phyloP scores from a whole-genome alignment of 139 green algal genomes.

The Astrephomene gubernaculifera region DNA sequence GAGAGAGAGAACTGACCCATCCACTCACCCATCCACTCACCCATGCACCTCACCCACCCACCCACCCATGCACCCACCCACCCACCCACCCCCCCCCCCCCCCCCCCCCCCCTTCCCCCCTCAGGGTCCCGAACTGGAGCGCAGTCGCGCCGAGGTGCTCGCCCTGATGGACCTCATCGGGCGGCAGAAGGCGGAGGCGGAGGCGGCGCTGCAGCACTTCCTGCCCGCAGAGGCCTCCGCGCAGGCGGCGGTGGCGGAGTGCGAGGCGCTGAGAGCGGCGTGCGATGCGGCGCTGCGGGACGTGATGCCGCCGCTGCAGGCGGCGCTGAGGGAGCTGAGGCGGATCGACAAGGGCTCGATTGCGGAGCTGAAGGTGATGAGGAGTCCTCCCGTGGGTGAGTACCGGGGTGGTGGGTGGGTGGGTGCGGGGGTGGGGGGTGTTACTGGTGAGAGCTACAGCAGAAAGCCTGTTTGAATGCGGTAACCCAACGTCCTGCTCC shows the following conservation, averaged over 20 bases:
- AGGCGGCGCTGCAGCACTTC: conserved; percentile 25
- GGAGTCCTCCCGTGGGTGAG: conserved; percentile 50
- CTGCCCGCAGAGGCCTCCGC: conserved; percentile 23
- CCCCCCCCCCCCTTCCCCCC: not conserved
- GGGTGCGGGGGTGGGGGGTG: not conserved
- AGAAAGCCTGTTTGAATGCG: no score
- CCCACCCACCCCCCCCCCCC: no score
- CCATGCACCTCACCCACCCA: no score
- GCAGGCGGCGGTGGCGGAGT: conserved; percentile 34
- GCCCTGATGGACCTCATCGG: conserved; percentile 26
- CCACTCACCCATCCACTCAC: no score
- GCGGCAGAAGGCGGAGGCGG: conserved; percentile 32
- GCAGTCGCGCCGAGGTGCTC: conserved; percentile 27
- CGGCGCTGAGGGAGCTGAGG: conserved; percentile 50
- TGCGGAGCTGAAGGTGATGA: conserved; percentile 66
- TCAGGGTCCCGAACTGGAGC: conserved; percentile 32
- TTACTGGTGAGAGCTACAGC: no score
- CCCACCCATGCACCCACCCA: no score
- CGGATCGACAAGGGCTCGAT: conserved; percentile 66
- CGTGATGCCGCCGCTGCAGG: conserved; percentile 50
- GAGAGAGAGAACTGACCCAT: no score
- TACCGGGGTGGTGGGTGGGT: not conserved
- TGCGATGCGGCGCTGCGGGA: conserved; percentile 32
- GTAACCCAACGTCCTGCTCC: no score
- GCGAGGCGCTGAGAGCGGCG: conserved; percentile 29